Conservation (phyloP, 306 rosid species). For the Crotalaria pallida region DNA sequence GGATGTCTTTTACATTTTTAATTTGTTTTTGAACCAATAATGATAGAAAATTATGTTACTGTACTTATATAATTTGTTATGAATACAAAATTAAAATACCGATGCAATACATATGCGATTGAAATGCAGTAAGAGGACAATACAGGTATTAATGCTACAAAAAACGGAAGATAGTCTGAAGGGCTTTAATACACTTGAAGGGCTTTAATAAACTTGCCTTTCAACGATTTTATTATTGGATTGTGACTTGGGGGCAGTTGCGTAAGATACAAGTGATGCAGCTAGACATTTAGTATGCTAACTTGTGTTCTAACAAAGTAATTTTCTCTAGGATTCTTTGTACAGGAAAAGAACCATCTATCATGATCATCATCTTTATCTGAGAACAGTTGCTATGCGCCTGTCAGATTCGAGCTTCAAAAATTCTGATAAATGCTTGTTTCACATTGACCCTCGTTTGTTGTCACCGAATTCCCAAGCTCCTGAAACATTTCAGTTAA, state of each 20-base stretch:
- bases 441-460: constrained; percentile 7
- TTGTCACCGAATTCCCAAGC: constrained; percentile 58
- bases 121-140: not conserved
- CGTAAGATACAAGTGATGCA: constrained; percentile 27
- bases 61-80: too few relatives aligned
- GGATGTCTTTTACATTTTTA: too few relatives aligned
- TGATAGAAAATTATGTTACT: too few relatives aligned
- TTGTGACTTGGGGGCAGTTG: constrained; percentile 27
- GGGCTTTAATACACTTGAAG: constrained; percentile 40
- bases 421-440: constrained; percentile 21
- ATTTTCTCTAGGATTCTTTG: constrained; percentile 27
- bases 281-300: constrained; percentile 16
- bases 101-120: not conserved
- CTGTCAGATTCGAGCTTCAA: constrained; percentile 13
- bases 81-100: too few relatives aligned
- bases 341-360: constrained; percentile 11
- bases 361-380: not conserved
- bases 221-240: constrained; percentile 40
- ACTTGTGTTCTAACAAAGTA: constrained; percentile 11
- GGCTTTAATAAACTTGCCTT: constrained; percentile 44
- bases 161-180: not conserved
- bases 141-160: not conserved
- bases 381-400: constrained; percentile 25
- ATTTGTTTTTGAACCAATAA: too few relatives aligned
- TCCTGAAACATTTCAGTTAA: constrained; percentile 44